Conservation (phyloP, 495 filamentous ascomycete genomes). For the Aspergillus cristatus region DNA sequence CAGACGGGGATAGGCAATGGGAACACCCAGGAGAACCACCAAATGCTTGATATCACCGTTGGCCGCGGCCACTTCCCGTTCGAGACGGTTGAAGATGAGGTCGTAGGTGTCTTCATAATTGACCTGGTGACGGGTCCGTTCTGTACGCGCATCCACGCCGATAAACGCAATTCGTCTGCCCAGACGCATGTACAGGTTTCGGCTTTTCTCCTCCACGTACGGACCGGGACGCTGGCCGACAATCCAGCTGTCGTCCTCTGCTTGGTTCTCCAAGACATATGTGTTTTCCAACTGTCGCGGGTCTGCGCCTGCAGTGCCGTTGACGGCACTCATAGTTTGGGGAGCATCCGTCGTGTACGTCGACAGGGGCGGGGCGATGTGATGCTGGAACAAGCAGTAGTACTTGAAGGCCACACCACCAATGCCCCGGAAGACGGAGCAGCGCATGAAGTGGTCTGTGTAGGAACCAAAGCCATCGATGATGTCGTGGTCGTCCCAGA, state of each 20-base stretch:
- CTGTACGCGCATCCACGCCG: conserved; percentile 83
- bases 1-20: conserved; percentile 88
- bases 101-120: conserved; percentile 89
- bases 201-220: conserved; percentile 73
- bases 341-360: conserved; percentile 70
- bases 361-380: conserved; percentile 68
- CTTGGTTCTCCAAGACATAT: conserved; percentile 51
- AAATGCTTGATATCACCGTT: conserved; percentile 66
- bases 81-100: conserved; percentile 61
- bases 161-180: conserved; percentile 77
- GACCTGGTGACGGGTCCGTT: conserved; percentile 85
- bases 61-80: conserved; percentile 53
- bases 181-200: conserved; percentile 74
- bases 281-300: conserved; percentile 57
- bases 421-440: conserved; percentile 83
- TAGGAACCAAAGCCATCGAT: conserved; percentile 93
- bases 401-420: conserved; percentile 82
- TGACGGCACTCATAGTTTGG: conserved; percentile 39
- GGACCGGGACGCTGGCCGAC: conserved; percentile 64
- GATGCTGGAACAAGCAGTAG: conserved; percentile 92
- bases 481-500: conserved; percentile 92
- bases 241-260: conserved; percentile 67
- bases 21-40: conserved; percentile 79
- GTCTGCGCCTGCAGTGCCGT: conserved; percentile 47
- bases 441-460: conserved; percentile 88